phyloP scores from a whole-genome alignment of 2,329 filamentous ascomycete species.

The Xylariaceae sp. region DNA sequence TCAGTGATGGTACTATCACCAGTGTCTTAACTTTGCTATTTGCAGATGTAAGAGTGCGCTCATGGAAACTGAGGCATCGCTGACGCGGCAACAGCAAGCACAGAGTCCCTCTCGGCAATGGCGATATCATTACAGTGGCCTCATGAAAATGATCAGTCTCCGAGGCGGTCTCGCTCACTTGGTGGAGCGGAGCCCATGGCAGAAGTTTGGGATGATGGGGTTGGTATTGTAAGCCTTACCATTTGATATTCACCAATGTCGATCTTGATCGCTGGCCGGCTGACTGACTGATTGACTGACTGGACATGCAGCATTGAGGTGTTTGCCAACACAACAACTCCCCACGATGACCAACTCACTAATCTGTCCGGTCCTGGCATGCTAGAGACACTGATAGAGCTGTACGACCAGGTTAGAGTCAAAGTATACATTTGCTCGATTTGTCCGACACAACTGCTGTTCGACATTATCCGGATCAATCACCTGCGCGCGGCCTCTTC shows the following conservation, averaged over 20 bases:
- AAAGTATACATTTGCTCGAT: constrained; percentile 16
- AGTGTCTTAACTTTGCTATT: constrained; percentile 25
- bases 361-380: constrained; percentile 9
- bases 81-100: background rate
- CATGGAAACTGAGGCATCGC: background rate
- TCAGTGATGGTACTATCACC: constrained; percentile 22
- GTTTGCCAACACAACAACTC: constrained; percentile 29
- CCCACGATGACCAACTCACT: constrained; percentile 20
- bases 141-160: background rate
- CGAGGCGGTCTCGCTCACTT: background rate
- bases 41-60: constrained; percentile 22
- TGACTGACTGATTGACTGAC: constrained; percentile 9
- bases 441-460: constrained; percentile 23
- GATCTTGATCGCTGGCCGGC: background rate
- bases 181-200: background rate
- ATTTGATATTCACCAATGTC: too few species aligned
- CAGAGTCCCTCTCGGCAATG: background rate
- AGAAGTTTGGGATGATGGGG: background rate
- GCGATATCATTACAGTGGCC: background rate
- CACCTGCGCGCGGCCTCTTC: constrained; percentile 19
- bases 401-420: constrained; percentile 10
- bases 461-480: constrained; percentile 26
- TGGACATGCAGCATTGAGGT: constrained; percentile 13
- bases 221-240: background rate
- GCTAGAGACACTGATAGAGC: background rate